Evolutionary conservation across 1,284 basidiomycete species (phyloP), one percentile per base, ranked within the genome.

Genomic region (Chiua sp.): DNA sequence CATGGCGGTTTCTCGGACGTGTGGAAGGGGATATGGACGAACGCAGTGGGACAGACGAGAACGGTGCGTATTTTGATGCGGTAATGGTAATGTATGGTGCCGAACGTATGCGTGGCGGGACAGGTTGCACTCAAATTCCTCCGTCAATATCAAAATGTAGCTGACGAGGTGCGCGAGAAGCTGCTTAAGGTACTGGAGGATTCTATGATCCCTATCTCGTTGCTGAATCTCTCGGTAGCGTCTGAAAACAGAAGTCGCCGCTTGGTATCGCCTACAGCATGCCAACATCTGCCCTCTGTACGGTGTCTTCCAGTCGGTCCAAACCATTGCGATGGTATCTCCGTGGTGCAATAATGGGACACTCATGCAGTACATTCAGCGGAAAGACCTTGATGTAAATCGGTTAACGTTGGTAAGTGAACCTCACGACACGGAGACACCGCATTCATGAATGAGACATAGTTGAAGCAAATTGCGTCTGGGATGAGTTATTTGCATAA

Each of bases 341-440:
- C 80, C 80, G 10, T 87, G 85, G 83, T 85, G 82, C 64, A 78
- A 80, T 51, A 85, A 87, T 56, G 85, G 85, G 22, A 84, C 80
- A 7, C 73, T 87, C 55, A 77, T 73, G 56, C 71, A 78, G 35
- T 86, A 84, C 65, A 67, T 86, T 53, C 75, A 75, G 59, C 70
- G 75, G 11, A 56, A 59, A 28, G 77, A 81, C 58, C 72, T 77
- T 1, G 66, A 65, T 6, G 77, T 67, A 12, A 75, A 85, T 59
- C 75, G 81, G 53, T 64, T 84, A 49, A 75, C 71, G 47, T 65
- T 85, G 69, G 84, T 85, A 57, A 62, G 79, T 73, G 52, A n/a
- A 4, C 37, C 55, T 28, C 30, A 26, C 22, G 7, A 37, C 13
- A 30, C 32, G 0, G 35, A 22, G 23, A 10, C 26, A 16, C 16